phyloP scores from a whole-genome alignment of 345 rosid genomes.

The Citrus trifoliata region DNA sequence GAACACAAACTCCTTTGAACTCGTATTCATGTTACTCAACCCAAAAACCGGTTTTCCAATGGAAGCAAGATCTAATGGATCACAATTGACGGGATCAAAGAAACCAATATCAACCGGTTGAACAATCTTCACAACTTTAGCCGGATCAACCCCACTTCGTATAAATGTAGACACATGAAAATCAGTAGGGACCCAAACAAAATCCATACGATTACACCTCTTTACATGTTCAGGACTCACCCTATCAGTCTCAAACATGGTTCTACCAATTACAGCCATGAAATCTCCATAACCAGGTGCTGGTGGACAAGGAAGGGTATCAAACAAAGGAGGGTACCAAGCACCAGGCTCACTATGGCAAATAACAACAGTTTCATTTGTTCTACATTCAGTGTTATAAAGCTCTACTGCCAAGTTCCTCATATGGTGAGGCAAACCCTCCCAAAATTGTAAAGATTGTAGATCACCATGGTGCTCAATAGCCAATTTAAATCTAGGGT shows the following conservation, averaged over 20 bases:
- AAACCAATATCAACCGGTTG: constrained; percentile 76
- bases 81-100: constrained; percentile 56
- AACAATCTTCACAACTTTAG: constrained; percentile 74
- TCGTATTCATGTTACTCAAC: neutral
- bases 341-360: constrained; percentile 98
- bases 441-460: constrained; percentile 61
- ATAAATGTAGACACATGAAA: constrained; percentile 75
- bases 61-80: constrained; percentile 43
- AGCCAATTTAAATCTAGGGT: constrained; percentile 48
- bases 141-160: constrained; percentile 65
- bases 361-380: constrained; percentile 63
- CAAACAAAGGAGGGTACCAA: constrained; percentile 82
- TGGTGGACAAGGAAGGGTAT: constrained; percentile 81
- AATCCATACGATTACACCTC: constrained; percentile 72
- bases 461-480: constrained; percentile 80
- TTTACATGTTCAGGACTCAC: constrained; percentile 55
- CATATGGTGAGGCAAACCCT: constrained; percentile 52
- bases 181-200: constrained; percentile 86
- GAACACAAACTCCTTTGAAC: constrained; percentile 53
- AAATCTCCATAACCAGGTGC: constrained; percentile 41
- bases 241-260: constrained; percentile 90
- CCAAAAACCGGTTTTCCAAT: constrained; percentile 55
- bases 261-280: constrained; percentile 64
- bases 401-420: constrained; percentile 47
- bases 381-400: constrained; percentile 42